phyloP scores from a whole-genome alignment of 129 eudicot genomes.

The Centella asiatica region DNA sequence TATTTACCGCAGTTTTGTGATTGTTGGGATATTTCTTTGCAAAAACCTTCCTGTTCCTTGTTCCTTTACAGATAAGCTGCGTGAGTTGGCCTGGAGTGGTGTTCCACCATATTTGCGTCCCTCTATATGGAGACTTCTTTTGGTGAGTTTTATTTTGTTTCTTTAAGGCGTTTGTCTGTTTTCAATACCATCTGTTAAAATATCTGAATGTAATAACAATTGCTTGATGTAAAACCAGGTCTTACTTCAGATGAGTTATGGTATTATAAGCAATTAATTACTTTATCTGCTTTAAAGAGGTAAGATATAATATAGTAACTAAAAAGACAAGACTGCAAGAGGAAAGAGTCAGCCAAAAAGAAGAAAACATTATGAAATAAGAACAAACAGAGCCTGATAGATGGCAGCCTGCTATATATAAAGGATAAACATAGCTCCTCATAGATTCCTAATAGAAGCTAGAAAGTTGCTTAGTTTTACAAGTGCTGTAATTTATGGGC shows the following conservation, averaged over 20 bases:
- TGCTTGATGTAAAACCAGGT: too few species aligned
- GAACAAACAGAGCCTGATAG: background rate
- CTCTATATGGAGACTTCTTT: conserved; percentile 88
- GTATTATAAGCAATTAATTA: background rate
- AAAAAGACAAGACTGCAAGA: background rate
- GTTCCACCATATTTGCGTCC: conserved; percentile 90
- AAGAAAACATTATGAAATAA: background rate
- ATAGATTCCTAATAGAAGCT: too few species aligned
- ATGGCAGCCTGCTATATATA: background rate
- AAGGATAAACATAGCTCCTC: too few species aligned
- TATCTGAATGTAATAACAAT: too few species aligned
- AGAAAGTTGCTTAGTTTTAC: too few species aligned
- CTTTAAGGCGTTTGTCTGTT: background rate
- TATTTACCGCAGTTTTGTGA: background rate
- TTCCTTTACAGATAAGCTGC: conserved; percentile 63
- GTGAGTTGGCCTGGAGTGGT: conserved; percentile 98
- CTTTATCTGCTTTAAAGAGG: background rate
- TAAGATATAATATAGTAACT: background rate
- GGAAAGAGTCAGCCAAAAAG: background rate
- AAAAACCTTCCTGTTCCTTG: background rate
- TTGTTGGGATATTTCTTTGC: background rate
- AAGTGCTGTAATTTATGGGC: too few species aligned
- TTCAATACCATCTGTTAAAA: background rate
- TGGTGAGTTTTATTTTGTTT: conserved; percentile 41
- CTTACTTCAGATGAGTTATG: too few species aligned